Percentiles rank a stretch among this genome's conserved stretches.
Evolutionary conservation across 2,329 filamentous ascomycete species (phyloP).

Genomic region (Fonsecaea nubica): DNA sequence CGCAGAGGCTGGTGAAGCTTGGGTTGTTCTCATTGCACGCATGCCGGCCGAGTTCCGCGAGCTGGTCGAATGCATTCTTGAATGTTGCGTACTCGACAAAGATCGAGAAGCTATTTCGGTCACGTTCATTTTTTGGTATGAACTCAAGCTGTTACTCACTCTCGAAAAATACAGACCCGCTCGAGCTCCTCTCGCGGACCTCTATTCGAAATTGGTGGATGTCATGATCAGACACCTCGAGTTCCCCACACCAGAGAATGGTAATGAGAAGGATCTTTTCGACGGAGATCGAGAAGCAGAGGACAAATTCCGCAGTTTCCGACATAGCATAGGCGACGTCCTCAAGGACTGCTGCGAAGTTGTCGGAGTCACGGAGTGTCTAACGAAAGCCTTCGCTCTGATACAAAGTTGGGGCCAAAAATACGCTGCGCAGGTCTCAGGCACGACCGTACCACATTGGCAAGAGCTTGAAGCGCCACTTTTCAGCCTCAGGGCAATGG

Average conservation of each 20-base stretch:
- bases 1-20: constrained; percentile 89
- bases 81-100: constrained; percentile 84
- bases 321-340: constrained; percentile 96
- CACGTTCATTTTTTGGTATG: constrained; percentile 98
- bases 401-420: constrained; percentile 89
- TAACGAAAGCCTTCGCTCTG: constrained; percentile 83
- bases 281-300: constrained; percentile 95
- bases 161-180: constrained; percentile 87
- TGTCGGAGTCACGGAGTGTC: constrained; percentile 88
- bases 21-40: constrained; percentile 89
- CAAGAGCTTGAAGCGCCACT: constrained; percentile 93
- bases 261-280: constrained; percentile 82
- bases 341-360: constrained; percentile 97
- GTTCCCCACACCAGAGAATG: constrained; percentile 77
- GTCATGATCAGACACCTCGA: constrained; percentile 89
- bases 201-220: constrained; percentile 90
- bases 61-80: constrained; percentile 88
- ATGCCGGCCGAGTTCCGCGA: constrained; percentile 80
- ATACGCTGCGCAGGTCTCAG: constrained; percentile 76
- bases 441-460: constrained; percentile 85
- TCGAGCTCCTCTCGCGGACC: constrained; percentile 74
- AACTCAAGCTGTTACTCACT: constrained; percentile 94
- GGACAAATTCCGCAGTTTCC: constrained; percentile 95
- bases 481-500: constrained; percentile 94
- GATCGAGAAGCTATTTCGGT: constrained; percentile 90